A percentile compares a stretch with the other conserved stretches of the same genome.
Evolutionary conservation across 2,329 filamentous ascomycete genomes (phyloP).

Genomic region (Furcasterigmium sp.): DNA sequence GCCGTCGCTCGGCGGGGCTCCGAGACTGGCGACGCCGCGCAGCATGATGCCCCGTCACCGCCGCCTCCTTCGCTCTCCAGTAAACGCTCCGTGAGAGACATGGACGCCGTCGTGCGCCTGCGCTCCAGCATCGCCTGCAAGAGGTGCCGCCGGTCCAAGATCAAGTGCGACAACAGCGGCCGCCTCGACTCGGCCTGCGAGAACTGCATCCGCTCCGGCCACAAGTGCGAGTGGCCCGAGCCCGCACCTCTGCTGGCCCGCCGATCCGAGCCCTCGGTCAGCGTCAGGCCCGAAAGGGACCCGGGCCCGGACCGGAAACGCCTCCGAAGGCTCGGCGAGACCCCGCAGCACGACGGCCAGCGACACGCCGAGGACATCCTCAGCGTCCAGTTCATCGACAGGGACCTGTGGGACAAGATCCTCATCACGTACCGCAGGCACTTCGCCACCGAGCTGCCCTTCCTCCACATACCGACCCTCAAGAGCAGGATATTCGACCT

Average conservation of each 20-base stretch:
- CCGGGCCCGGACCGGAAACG: slow-evolving; percentile 44
- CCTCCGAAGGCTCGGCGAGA: slow-evolving; percentile 36
- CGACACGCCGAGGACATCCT: slow-evolving; percentile 53
- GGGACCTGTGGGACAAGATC: slow-evolving; percentile 62
- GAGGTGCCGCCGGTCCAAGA: slow-evolving; percentile 73
- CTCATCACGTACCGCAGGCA: slow-evolving; percentile 67
- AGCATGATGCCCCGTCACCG: slow-evolving; percentile 16
- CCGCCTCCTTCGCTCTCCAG: slow-evolving; percentile 11
- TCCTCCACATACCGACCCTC: slow-evolving; percentile 63
- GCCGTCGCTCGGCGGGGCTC: slow-evolving; percentile 21
- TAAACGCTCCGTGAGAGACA: slow-evolving; percentile 37
- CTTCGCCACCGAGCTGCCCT: slow-evolving; percentile 67
- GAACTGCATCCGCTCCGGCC: slow-evolving; percentile 65
- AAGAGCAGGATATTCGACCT: slow-evolving; percentile 43
- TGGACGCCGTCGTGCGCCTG: slow-evolving; percentile 44
- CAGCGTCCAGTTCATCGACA: slow-evolving; percentile 55
- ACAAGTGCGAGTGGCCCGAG: slow-evolving; percentile 68
- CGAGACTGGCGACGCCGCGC: slow-evolving; percentile 9
- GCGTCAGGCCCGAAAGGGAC: slow-evolving; percentile 34
- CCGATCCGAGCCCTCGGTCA: slow-evolving; percentile 31
- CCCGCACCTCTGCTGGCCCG: slow-evolving; percentile 27
- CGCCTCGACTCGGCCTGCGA: slow-evolving; percentile 55
- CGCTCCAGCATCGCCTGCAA: slow-evolving; percentile 76
- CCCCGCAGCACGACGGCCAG: slow-evolving; percentile 30
- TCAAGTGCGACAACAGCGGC: slow-evolving; percentile 73